phyloP scores from a whole-genome alignment of 305 asterid genomes.

The Rubia tinctorum region DNA sequence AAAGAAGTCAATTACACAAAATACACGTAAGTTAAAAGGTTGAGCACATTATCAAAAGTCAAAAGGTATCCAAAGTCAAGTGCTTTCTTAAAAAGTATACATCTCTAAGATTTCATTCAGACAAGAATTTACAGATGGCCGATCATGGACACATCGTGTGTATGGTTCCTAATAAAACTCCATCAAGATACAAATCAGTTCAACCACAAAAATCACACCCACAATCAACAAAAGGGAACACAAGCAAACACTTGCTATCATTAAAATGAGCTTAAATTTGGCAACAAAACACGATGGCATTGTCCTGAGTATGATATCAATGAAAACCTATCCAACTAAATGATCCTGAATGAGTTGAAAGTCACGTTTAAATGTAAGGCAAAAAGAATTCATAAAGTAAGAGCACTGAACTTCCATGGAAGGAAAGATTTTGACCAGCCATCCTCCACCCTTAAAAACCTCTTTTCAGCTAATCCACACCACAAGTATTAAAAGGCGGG shows the following conservation, averaged over 20 bases:
- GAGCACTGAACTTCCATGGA: conserved; percentile 41
- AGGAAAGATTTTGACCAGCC: conserved; percentile 17
- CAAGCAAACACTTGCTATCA: neutral
- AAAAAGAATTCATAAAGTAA: conserved; percentile 34
- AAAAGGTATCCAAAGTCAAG: neutral
- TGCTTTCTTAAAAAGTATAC: neutral
- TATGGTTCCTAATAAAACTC: neutral
- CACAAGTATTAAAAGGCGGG: neutral
- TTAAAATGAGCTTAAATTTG: conserved; percentile 20
- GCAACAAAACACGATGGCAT: conserved; percentile 33
- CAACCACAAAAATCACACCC: conserved; percentile 2
- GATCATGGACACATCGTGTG: neutral
- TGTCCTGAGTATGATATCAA: conserved; percentile 31
- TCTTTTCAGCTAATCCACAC: too few relatives aligned
- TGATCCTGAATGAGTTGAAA: conserved; percentile 33
- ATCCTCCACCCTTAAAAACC: too few relatives aligned
- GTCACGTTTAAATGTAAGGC: conserved; percentile 34
- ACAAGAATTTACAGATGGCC: neutral
- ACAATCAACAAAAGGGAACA: conserved; percentile 1
- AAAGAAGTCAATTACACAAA: neutral
- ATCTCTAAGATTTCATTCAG: neutral
- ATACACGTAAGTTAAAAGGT: neutral
- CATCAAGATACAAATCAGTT: neutral
- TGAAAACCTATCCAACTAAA: conserved; percentile 29
- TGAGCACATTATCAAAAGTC: too few relatives aligned